Base-by-base conservation (phyloP, 1,284 basidiomycete genomes). In the Athelia psychrophila region DNA sequence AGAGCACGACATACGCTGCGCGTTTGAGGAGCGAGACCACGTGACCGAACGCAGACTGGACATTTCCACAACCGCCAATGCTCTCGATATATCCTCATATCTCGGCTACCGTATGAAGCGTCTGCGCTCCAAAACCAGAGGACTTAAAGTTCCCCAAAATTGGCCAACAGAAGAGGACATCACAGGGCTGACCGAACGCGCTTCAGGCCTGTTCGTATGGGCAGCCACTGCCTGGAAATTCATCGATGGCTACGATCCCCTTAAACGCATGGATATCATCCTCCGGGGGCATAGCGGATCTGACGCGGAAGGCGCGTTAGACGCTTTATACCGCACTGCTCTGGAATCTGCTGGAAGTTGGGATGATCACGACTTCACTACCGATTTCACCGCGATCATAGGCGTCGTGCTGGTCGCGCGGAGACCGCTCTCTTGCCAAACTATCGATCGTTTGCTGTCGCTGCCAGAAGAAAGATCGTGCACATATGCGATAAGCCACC, bases 191-290 rank as follows among this genome's bases (percentile, higher is more conserved):
- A 51, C 55, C 1, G 40, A 56, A 10, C 58, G 58, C 19, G 66
- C 69, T 10, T 67, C 60, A 33, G 68, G 68, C 2, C 56, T 70
- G 22, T 72, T 72, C 49, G 60, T 71, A 44, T 70, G 69, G 70
- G 68, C 69, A 10, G 59, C 54, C 12, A 72, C 70, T 2, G 70
- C 66, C 2, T 61, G 61, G 53, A 55, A 54, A 15, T 66, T 69
- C 19, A 59, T 69, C 46, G 64, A 59, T 9, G 64, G 60, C 0
- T 66, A 71, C 47, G 58, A 69, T 44, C 68, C 68, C 2, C 59
- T 63, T 19, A 59, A 60, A 44, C 58, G 60, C 23, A 54, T 72
- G 9, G 49, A 49, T 20, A 27, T 50, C 15, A 40, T 57, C 5
- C 46, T 57, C 10, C 19, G 20, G 20, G 51, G 47, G 2, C 19